Evolutionary conservation across 805 yeast genomes (phyloP), one percentile per base, ranked within the genome.

Genomic region (Metschnikowia picachoensis): DNA sequence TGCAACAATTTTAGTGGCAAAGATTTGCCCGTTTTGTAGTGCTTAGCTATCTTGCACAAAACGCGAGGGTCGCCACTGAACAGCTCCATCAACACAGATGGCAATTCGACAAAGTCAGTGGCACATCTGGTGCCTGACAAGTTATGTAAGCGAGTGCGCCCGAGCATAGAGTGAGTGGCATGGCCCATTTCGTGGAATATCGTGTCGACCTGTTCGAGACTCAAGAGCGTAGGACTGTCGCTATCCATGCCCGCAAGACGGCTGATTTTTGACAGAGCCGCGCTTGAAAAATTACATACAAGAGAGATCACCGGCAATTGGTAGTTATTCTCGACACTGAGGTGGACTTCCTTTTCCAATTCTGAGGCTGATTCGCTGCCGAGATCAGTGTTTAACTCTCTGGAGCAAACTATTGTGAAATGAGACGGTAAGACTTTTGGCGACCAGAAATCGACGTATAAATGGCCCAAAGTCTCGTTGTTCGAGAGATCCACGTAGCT

Each of bases 101-200:
- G 99, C 37, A 94, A 69, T 64, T 94, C 99, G 14, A 94, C 99
- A 68, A 94, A 94, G 64, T 94, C 99, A 0, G 98, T 88, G 4
- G 88, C 86, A 62, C 98, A 92, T 48, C 99, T 76, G 0, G 99
- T 94, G 3, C 99, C 99, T 30, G 95, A 83, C 8, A 92, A 85
- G 62, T 90, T 94, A 62, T 94, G 99, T 43, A 92, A 68, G 36
- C 83, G 75, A 0, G 99, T 94, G 51, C 92, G 77, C 0, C 98
- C 99, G 16, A 94, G 68, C 96, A 94, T 92, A 3, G 97, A 88
- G 64, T 94, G 99, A 80, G 94, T 86, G 1, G 98, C 98, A 65
- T 94, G 99, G 0, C 99, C 99, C 96, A 94, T 90, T 66, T 94
- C 99, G 66, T 94, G 99, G 70, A 94, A 94, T 15, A 94, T 69